Conservation (phyloP, 2,329 filamentous ascomycete species). For the Epichloe gansuensis region DNA sequence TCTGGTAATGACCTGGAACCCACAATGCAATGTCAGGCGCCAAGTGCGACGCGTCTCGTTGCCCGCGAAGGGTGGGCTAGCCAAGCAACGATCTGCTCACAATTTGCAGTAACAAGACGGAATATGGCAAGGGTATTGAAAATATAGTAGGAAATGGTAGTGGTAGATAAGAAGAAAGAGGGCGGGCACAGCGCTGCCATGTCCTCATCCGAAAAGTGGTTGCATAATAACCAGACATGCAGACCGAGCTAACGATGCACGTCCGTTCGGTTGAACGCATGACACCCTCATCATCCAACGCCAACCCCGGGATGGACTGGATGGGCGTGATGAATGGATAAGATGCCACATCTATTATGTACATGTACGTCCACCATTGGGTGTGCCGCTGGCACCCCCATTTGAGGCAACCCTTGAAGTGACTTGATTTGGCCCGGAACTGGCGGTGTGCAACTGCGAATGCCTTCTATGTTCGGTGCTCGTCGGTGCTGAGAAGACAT, state of each 20-base stretch:
- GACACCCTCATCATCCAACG: conserved; percentile 8
- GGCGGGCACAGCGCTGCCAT: no score
- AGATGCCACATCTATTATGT: background rate
- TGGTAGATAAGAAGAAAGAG: no score
- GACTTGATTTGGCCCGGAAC: no score
- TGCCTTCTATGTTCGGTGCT: no score
- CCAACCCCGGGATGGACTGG: no score
- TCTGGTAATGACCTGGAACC: background rate
- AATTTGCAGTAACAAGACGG: background rate
- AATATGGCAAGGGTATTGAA: background rate
- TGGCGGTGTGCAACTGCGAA: no score
- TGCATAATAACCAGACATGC: conserved; percentile 1
- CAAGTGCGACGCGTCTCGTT: background rate
- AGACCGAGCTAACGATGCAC: conserved; percentile 2
- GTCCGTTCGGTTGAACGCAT: conserved; percentile 10
- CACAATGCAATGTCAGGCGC: background rate
- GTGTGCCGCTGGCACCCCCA: background rate
- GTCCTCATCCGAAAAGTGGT: background rate
- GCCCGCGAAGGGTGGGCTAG: background rate
- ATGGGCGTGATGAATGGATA: no score
- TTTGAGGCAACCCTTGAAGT: no score
- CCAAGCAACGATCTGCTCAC: background rate
- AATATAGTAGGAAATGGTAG: no score
- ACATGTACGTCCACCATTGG: conserved; percentile 1
- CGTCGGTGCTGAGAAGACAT: no score